Base-by-base conservation (phyloP, 805 yeast genomes). In the Maudiozyma barnettii region DNA sequence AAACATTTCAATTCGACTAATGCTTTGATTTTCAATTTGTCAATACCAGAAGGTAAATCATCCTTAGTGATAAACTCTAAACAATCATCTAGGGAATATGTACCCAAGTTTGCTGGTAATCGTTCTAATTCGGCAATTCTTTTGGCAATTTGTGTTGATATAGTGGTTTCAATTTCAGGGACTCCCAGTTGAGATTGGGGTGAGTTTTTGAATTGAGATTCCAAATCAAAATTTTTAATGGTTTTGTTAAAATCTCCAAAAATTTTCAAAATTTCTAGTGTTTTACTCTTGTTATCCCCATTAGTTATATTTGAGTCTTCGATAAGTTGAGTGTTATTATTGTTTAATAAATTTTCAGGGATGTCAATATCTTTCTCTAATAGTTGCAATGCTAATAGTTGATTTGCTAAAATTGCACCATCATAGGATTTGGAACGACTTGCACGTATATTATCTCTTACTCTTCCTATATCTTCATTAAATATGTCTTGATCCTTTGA, bases 1-100 rank as follows among this genome's bases (percentile, higher is more conserved):
- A 85, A 68, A 1, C 84, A 70, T 61, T 84, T 85, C 55, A 85
- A 67, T 65, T 85, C 95, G 38, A 84, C 71, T 31, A 85, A 65
- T 5, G 88, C 79, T 46, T 72, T 75, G n/a, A 82, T 61, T 61
- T 84, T 84, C 47, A 82, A 63, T 14, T 71, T 74, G 56, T 84
- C 89, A 30, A 72, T 66, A 23, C 70, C 68, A 1, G 68, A 64
- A 5, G 75, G 65, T 18, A 74, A 53, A 45, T 73, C 74, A 52
- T 73, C 77, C 39, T 75, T 67, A 1, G 77, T 64, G 4, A 55
- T 54, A 43, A 74, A 60, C 31, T 70, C 72, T n/a, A 70, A 43
- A 1, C 67, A 57, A 50, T 76, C 75, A 43, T 73, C 66, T 35
- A 63, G 51, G 14, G 71, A 65, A 46, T 70, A 79, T 2, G 86